These are phyloP conservation scores for Pulveroboletus sp. DNA, from an alignment of 768 basidiomycete species.

Conservation along the genomic window DNA sequence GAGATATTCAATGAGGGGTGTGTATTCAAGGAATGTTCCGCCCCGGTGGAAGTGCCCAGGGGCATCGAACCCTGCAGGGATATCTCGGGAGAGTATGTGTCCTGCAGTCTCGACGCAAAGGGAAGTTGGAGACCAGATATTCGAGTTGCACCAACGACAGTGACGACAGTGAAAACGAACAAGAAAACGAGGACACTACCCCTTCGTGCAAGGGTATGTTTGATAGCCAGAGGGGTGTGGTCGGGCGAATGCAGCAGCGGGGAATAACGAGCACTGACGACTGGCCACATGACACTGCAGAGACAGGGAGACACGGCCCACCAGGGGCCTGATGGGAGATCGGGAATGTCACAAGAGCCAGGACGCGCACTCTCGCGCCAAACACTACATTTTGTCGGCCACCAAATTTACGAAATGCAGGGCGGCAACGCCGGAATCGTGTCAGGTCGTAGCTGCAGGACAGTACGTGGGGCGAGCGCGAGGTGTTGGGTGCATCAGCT, in stretches of 20 bases:
- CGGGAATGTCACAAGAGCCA: not conserved
- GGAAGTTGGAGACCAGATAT: conserved; percentile 8
- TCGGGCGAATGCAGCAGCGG: conserved; percentile 9
- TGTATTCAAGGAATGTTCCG: not conserved
- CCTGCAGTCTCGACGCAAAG: conserved; percentile 4
- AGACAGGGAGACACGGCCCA: not conserved
- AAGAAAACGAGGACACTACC: conserved; percentile 6
- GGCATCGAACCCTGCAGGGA: not conserved
- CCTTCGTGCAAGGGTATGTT: conserved; percentile 4
- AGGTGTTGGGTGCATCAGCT: no score
- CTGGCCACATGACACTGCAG: conserved; percentile 14
- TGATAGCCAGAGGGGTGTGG: conserved; percentile 1
- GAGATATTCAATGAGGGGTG: not conserved
- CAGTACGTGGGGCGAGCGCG: no score
- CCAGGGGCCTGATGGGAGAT: conserved; percentile 2
- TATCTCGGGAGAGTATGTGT: not conserved
- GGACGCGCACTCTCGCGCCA: no score
- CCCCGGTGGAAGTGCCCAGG: not conserved
- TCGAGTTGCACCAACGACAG: conserved; percentile 9
- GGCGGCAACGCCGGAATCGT: no score
- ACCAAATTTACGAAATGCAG: no score
- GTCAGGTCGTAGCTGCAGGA: no score
- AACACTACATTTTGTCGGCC: no score
- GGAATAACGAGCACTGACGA: conserved; percentile 6
- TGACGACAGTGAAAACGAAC: conserved; percentile 1